These are phyloP conservation scores for Gaertneriomyces sp. DNA, from an alignment of 192 early-diverging fungal genomes.

Conservation along the genomic window DNA sequence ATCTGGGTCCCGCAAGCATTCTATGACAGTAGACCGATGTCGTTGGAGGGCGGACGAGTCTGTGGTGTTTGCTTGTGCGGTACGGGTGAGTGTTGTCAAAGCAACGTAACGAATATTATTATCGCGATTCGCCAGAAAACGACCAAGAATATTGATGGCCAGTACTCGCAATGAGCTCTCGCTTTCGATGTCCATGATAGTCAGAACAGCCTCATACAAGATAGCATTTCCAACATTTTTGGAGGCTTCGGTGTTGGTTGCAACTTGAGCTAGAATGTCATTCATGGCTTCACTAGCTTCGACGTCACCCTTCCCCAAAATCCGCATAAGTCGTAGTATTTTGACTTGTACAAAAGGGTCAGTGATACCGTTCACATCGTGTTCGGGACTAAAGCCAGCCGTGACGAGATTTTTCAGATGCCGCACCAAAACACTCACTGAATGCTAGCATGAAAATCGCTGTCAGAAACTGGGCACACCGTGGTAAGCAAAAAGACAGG, in stretches of 20 bases:
- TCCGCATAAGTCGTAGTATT: constrained; percentile 81
- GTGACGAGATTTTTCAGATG: constrained; percentile 86
- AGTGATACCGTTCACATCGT: constrained; percentile 93
- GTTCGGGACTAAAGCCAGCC: constrained; percentile 84
- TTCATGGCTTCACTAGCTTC: constrained; percentile 89
- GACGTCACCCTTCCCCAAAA: constrained; percentile 78
- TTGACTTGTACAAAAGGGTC: constrained; percentile 98
- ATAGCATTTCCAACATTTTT: constrained; percentile 98
- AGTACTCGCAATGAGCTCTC: constrained; percentile 87
- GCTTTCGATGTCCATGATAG: constrained; percentile 92
- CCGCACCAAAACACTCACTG: constrained; percentile 77
- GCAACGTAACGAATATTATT: constrained; percentile 94
- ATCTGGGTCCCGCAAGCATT: constrained; percentile 92
- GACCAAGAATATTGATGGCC: constrained; percentile 96
- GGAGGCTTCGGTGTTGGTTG: constrained; percentile 86
- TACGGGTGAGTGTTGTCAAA: constrained; percentile 92
- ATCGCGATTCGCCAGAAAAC: constrained; percentile 90
- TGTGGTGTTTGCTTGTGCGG: constrained; percentile 63
- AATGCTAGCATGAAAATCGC: constrained; percentile 30
- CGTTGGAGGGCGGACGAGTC: constrained; percentile 95
- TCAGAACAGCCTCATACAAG: constrained; percentile 94
- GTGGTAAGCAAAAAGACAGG: background rate
- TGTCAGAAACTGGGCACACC: background rate
- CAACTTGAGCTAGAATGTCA: constrained; percentile 94
- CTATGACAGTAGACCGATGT: constrained; percentile 93